phyloP scores from a whole-genome alignment of 441 rosid genomes.

The Mallotus repandus region DNA sequence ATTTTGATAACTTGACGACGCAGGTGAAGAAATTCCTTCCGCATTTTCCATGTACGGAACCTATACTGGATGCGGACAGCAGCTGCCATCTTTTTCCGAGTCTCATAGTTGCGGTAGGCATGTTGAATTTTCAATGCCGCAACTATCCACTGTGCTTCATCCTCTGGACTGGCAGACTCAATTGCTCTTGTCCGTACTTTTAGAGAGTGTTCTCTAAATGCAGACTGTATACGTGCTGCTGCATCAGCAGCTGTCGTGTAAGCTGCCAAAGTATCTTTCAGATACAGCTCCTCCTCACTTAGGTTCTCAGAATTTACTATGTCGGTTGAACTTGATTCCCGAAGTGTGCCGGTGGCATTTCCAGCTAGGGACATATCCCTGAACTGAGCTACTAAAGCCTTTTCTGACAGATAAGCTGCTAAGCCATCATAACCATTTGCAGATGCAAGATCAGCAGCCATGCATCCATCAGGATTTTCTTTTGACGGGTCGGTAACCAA shows the following conservation, averaged over 20 bases:
- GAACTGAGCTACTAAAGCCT: conserved; percentile 77
- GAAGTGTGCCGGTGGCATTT: conserved; percentile 68
- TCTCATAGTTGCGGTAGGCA: conserved; percentile 72
- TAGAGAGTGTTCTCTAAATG: conserved; percentile 81
- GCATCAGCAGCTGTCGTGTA: conserved; percentile 91
- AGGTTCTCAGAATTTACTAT: conserved; percentile 33
- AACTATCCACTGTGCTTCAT: conserved; percentile 68
- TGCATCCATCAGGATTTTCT: conserved; percentile 68
- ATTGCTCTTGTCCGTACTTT: conserved; percentile 58
- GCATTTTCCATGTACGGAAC: conserved; percentile 85
- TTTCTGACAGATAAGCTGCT: conserved; percentile 89
- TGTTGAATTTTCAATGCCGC: conserved; percentile 97
- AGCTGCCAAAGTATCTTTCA: conserved; percentile 84
- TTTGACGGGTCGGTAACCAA: conserved; percentile 90
- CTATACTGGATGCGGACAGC: conserved; percentile 84
- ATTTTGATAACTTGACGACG: conserved; percentile 74
- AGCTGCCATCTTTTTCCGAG: conserved; percentile 70
- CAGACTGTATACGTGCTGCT: conserved; percentile 87
- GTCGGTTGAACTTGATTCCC: conserved; percentile 42
- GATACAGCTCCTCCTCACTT: conserved; percentile 62
- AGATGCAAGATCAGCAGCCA: conserved; percentile 89
- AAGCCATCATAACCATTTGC: conserved; percentile 75
- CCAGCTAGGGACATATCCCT: conserved; percentile 86
- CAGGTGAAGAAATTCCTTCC: conserved; percentile 68
- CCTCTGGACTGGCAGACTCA: conserved; percentile 53